Conservation (phyloP, 2,329 filamentous ascomycete genomes). For the Rhinocladiella similis region DNA sequence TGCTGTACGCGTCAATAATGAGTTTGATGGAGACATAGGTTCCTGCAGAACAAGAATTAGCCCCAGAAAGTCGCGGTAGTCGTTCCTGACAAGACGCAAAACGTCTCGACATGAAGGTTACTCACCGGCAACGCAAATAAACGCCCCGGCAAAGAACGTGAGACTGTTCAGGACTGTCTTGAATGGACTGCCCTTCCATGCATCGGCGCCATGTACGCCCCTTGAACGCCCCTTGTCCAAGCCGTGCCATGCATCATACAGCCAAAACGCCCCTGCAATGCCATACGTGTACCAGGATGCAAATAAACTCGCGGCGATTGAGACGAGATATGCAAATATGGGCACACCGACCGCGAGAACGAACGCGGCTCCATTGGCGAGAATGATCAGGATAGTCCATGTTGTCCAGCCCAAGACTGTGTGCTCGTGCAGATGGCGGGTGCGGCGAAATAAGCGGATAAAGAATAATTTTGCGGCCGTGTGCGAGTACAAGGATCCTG, state of each 20-base stretch:
- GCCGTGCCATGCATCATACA: constrained; percentile 50
- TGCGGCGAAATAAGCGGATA: constrained; percentile 18
- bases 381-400: constrained; percentile 49
- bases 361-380: constrained; percentile 47
- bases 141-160: constrained; percentile 44
- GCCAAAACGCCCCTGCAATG: constrained; percentile 54
- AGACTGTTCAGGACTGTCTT: constrained; percentile 43
- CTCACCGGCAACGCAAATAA: constrained; percentile 28
- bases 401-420: constrained; percentile 48
- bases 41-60: constrained; percentile 51
- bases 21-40: constrained; percentile 51
- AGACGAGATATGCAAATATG: constrained; percentile 56
- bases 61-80: constrained; percentile 1
- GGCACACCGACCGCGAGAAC: constrained; percentile 51
- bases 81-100: not conserved
- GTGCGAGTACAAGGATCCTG: constrained; percentile 52
- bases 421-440: constrained; percentile 48
- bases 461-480: constrained; percentile 52
- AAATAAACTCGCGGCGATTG: constrained; percentile 52
- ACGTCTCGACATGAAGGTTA: not conserved
- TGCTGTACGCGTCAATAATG: constrained; percentile 32
- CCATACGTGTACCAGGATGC: constrained; percentile 58
- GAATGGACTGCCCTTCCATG: constrained; percentile 40
- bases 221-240: constrained; percentile 28
- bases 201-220: constrained; percentile 35